phyloP scores from a whole-genome alignment of 495 filamentous ascomycete genomes.

The Sporormia fimetaria region DNA sequence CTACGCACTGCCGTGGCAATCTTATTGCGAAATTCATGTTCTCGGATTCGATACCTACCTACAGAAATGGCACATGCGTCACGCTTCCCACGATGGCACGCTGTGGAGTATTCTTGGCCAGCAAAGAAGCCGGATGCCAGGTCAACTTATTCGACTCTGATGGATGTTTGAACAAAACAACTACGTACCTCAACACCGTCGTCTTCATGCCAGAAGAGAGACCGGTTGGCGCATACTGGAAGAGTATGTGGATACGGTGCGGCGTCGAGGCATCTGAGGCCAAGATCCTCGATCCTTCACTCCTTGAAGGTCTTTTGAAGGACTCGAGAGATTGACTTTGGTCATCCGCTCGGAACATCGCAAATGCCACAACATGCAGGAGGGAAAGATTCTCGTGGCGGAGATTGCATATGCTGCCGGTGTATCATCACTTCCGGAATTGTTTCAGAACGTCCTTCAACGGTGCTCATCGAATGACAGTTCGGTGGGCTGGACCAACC shows the following conservation, averaged over 20 bases:
- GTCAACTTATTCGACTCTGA: conserved; percentile 15
- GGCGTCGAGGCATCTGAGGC: conserved; percentile 13
- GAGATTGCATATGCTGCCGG: no score
- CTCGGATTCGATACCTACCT: conserved; percentile 2
- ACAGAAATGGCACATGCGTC: conserved; percentile 13
- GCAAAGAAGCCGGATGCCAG: conserved; percentile 19
- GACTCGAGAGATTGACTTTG: no score
- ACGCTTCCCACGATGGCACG: conserved; percentile 6
- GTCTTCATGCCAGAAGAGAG: conserved; percentile 24
- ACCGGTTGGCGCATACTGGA: conserved; percentile 14
- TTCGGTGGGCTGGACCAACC: no score
- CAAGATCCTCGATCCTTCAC: conserved; percentile 13
- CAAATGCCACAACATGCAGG: no score
- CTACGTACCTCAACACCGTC: conserved; percentile 15
- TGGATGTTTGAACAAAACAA: conserved; percentile 8
- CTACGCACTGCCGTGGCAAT: conserved; percentile 14
- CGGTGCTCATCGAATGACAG: no score
- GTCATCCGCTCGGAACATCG: no score
- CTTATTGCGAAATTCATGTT: conserved; percentile 6
- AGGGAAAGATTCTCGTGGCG: no score
- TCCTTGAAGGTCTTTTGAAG: no score
- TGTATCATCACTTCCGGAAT: no score
- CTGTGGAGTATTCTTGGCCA: conserved; percentile 17
- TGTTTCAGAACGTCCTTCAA: no score
- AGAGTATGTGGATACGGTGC: conserved; percentile 21